Evolutionary conservation across 2,329 filamentous ascomycete genomes (phyloP).

Genomic region (Rachicladosporium sp.): DNA sequence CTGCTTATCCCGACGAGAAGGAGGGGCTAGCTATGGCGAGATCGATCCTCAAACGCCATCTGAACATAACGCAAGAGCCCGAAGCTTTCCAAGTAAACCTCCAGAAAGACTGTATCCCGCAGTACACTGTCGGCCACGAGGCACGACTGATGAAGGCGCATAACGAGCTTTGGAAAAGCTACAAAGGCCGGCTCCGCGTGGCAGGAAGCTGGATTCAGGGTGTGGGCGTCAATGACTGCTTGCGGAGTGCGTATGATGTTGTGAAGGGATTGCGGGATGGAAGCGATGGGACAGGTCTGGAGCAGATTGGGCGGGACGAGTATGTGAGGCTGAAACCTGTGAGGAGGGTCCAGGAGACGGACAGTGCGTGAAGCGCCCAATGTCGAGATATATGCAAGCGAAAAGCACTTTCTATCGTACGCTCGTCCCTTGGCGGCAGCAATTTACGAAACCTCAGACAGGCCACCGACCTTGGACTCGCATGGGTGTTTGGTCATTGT

Average conservation of each 20-base stretch:
- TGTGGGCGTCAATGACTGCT: conserved; percentile 38
- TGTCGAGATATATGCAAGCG: too few species aligned
- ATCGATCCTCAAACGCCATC: conserved; percentile 57
- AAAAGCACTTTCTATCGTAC: too few species aligned
- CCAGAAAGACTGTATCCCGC: conserved; percentile 69
- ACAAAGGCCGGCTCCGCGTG: conserved; percentile 53
- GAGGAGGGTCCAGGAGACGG: background rate
- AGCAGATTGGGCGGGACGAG: conserved; percentile 16
- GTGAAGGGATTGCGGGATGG: conserved; percentile 29
- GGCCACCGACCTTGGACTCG: too few species aligned
- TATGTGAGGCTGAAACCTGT: conserved; percentile 3
- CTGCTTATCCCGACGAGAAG: conserved; percentile 49
- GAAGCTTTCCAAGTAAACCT: conserved; percentile 49
- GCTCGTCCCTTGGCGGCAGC: too few species aligned
- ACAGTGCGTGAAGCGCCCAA: too few species aligned
- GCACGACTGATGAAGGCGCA: conserved; percentile 47
- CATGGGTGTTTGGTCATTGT: too few species aligned
- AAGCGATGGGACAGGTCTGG: conserved; percentile 19
- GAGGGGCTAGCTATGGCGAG: conserved; percentile 60
- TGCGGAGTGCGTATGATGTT: conserved; percentile 45
- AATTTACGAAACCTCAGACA: too few species aligned
- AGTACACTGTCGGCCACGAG: conserved; percentile 72
- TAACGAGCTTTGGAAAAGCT: conserved; percentile 42
- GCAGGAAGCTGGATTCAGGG: conserved; percentile 37
- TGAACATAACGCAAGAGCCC: conserved; percentile 55